Evolutionary conservation across 2,329 filamentous ascomycete genomes (phyloP).

Genomic region (Colletotrichum euphorbiae): DNA sequence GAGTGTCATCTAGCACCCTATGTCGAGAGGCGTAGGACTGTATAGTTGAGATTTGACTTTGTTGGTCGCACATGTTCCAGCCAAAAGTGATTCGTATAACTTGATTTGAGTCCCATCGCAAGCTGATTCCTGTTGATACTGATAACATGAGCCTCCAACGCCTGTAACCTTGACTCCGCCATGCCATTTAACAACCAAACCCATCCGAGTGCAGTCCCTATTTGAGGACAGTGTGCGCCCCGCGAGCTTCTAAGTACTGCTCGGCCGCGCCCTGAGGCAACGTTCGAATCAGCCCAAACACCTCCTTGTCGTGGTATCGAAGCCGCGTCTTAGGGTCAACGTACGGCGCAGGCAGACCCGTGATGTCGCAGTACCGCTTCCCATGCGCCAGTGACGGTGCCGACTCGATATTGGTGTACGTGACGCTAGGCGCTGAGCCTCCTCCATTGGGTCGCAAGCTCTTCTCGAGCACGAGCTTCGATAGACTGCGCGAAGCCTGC

Average conservation of each 20-base stretch:
- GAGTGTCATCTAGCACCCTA: conserved; percentile 89
- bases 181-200: not conserved
- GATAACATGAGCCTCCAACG: not conserved
- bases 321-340: conserved; percentile 94
- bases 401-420: conserved; percentile 97
- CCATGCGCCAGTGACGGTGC: conserved; percentile 88
- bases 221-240: conserved; percentile 93
- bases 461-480: conserved; percentile 89
- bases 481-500: conserved; percentile 88
- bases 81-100: too few species aligned
- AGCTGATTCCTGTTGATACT: not conserved
- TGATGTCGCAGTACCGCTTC: conserved; percentile 95
- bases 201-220: conserved; percentile 57
- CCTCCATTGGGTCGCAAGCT: conserved; percentile 64
- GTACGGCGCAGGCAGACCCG: conserved; percentile 90
- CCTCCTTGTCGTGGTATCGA: conserved; percentile 92
- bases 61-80: conserved; percentile 78
- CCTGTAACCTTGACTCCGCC: conserved; percentile 2
- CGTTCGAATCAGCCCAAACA: conserved; percentile 85
- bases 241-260: conserved; percentile 88
- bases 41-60: conserved; percentile 97
- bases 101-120: not conserved
- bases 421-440: conserved; percentile 75
- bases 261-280: conserved; percentile 87
- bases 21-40: conserved; percentile 81